Evolutionary conservation across 371 early-diverging fungal species (phyloP).

Genomic region (Mucor lusitanicus): DNA sequence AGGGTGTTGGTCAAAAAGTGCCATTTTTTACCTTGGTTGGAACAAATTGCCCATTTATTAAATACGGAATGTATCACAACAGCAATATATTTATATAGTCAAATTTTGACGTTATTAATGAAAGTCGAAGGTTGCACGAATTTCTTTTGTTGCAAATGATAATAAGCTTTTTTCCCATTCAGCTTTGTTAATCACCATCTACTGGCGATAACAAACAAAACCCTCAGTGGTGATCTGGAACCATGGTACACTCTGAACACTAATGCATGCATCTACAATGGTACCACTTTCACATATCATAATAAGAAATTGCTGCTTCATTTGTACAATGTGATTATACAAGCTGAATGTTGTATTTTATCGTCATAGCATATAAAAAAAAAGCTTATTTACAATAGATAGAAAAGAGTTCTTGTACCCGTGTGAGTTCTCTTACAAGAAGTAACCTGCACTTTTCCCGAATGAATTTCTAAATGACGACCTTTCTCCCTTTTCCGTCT

Average conservation of each 20-base stretch:
- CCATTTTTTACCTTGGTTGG: too few relatives aligned
- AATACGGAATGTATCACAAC: neutral
- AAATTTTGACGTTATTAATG: neutral
- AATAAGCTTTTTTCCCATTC: neutral
- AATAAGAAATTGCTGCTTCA: conserved; percentile 10
- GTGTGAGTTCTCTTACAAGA: neutral
- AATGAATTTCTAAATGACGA: conserved; percentile 2
- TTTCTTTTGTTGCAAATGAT: neutral
- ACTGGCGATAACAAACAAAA: neutral
- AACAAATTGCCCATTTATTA: neutral
- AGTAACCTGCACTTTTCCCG: neutral
- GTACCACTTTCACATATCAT: neutral
- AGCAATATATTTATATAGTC: neutral
- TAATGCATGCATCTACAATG: neutral
- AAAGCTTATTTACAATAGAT: neutral
- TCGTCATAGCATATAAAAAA: neutral
- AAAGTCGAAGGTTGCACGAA: neutral
- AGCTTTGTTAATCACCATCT: neutral
- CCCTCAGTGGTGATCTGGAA: neutral
- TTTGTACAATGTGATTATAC: conserved; percentile 9
- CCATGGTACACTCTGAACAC: neutral
- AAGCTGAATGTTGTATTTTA: neutral
- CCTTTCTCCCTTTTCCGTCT: neutral
- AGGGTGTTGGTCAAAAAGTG: too few relatives aligned
- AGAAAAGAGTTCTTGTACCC: neutral